Base-by-base conservation (phyloP, 805 yeast genomes). In the Candida endomychidarum region DNA sequence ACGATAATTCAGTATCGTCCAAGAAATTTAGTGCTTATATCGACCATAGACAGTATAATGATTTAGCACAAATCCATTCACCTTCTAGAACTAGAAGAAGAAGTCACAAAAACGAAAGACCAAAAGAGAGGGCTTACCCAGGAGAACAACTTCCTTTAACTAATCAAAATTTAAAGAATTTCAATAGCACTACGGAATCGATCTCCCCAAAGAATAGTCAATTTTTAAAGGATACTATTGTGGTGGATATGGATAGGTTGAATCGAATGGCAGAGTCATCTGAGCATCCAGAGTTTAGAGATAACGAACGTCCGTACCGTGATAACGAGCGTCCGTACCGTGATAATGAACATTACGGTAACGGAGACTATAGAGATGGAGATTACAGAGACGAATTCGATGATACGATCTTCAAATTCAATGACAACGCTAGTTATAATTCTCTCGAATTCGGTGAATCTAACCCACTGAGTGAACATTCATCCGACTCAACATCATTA, bases 401-500 rank as follows among this genome's bases (percentile, higher is more conserved):
- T 19, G 36, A 31, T n/a, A 22, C 27, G 10, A 19, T 25, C 3
- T 17, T 26, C 28, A 32, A 38, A 12, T 24, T 30, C 20, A 42
- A 41, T 14, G 55, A 54, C 20, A 25, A 34, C 19, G 42, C 30
- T 17, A 50, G 58, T 8, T 29, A 54, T 24, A 58, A 59, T 39
- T 57, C 65, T 43, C 53, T 62, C 38, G 72, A 66, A 43, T 71
- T 70, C 49, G 75, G 75, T 10, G 70, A 59, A 11, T 80, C 86
- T n/a, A 80, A 80, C 50, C 87, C 88, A 4, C 67, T 80, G 3
- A 74, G 82, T 16, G 74, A 84, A 35, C 70, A 84, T 43, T 66
- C 78, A 27, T 72, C 81, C 25, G 79, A 77, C 39, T 77, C 79
- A 27, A 81, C 95, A 0, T 86, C 96, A 1, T 64, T 91, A 43